phyloP scores from a whole-genome alignment of 345 rosid species.

The Trapa incisa region DNA sequence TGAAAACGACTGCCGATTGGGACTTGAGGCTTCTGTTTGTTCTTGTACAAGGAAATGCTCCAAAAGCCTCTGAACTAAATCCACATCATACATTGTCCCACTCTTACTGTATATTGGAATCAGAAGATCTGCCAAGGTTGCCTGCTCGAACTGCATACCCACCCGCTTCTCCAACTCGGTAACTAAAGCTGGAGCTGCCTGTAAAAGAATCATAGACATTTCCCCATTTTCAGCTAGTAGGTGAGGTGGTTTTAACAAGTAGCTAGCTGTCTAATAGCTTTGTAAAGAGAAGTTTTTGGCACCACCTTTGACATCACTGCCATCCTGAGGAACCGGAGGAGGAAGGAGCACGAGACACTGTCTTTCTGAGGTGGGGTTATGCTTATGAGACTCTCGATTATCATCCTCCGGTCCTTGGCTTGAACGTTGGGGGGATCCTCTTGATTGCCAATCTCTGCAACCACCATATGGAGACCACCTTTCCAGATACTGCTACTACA shows the following conservation, averaged over 20 bases:
- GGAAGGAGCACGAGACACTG: slow-evolving; percentile 76
- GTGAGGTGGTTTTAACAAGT: not conserved
- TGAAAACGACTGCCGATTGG: slow-evolving; percentile 42
- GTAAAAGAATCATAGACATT: not conserved
- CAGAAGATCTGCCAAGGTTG: slow-evolving; percentile 70
- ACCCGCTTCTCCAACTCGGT: slow-evolving; percentile 89
- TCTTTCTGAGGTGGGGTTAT: slow-evolving; percentile 89
- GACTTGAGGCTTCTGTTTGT: slow-evolving; percentile 73
- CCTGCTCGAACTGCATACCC: slow-evolving; percentile 97
- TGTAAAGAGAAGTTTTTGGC: not conserved
- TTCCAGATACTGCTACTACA: slow-evolving; percentile 61
- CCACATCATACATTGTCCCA: slow-evolving; percentile 75
- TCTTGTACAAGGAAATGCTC: slow-evolving; percentile 95
- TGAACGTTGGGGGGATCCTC: slow-evolving; percentile 40
- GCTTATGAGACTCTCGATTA: slow-evolving; percentile 77
- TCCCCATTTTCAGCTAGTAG: not conserved
- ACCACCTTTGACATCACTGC: slow-evolving; percentile 82
- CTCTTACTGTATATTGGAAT: slow-evolving; percentile 54
- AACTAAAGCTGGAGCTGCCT: slow-evolving; percentile 82
- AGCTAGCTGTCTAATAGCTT: not conserved
- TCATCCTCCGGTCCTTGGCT: slow-evolving; percentile 74
- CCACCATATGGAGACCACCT: slow-evolving; percentile 81
- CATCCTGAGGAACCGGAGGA: slow-evolving; percentile 64
- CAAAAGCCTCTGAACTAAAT: slow-evolving; percentile 79
- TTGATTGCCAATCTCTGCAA: slow-evolving; percentile 46